These are phyloP conservation scores for Tremellales sp. DNA, from an alignment of 1,284 basidiomycete species.

Conservation along the genomic window DNA sequence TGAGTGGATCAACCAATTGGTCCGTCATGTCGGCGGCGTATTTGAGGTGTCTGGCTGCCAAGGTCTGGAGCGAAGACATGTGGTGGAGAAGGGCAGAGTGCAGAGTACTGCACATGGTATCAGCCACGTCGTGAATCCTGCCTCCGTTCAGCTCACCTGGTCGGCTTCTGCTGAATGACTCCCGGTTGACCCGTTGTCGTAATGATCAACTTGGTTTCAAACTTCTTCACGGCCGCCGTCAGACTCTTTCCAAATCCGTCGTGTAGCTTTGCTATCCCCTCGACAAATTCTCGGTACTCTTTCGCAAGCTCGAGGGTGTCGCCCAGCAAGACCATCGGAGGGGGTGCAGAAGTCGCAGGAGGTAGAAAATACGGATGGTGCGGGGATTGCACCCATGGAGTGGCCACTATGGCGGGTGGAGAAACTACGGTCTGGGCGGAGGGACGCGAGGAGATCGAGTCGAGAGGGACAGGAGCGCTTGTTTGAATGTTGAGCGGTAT, in stretches of 20 bases:
- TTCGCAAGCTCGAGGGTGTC: conserved; percentile 16
- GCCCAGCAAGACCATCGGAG: conserved; percentile 8
- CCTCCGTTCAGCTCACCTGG: not conserved
- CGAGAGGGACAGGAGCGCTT: too few relatives aligned
- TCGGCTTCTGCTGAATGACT: not conserved
- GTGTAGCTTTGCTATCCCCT: conserved; percentile 17
- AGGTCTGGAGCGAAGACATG: conserved; percentile 9
- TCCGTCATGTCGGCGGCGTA: conserved; percentile 8
- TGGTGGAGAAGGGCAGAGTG: conserved; percentile 13
- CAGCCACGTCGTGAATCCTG: not conserved
- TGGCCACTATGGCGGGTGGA: too few relatives aligned
- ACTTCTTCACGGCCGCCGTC: conserved; percentile 14
- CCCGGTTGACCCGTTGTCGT: not conserved
- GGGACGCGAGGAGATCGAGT: too few relatives aligned
- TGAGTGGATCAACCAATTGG: conserved; percentile 17
- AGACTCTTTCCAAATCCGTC: conserved; percentile 16
- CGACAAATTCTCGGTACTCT: conserved; percentile 24
- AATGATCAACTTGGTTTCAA: conserved; percentile 9
- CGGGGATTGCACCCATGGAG: conserved; percentile 15
- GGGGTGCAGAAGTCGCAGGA: not conserved
- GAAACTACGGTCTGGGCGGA: too few relatives aligned
- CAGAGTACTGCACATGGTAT: not conserved
- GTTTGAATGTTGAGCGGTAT: too few relatives aligned
- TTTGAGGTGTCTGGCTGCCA: conserved; percentile 15
- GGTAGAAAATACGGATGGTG: conserved; percentile 15